These are phyloP conservation scores for Aspergillus campestris DNA, from an alignment of 495 filamentous ascomycete genomes.

Conservation along the genomic window DNA sequence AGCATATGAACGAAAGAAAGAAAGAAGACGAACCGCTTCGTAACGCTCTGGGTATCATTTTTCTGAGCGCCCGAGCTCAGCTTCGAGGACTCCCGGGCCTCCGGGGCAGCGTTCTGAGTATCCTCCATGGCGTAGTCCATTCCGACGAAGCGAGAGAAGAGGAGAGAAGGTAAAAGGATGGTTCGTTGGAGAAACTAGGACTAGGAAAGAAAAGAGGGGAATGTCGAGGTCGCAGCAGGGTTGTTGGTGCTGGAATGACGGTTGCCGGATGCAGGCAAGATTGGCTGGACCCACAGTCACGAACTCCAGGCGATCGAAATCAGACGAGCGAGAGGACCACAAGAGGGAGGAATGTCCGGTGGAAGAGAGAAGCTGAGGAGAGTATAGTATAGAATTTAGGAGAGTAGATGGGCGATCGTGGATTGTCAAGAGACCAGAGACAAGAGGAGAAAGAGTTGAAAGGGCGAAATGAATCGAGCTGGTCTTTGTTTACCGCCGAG, in stretches of 20 bases:
- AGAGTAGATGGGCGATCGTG: no score
- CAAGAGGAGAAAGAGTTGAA: no score
- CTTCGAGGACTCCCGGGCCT: slow-evolving; percentile 49
- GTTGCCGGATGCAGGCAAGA: slow-evolving; percentile 21
- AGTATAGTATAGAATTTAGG: no score
- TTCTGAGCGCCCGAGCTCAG: slow-evolving; percentile 47
- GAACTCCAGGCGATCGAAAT: slow-evolving; percentile 7
- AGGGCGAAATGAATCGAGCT: no score
- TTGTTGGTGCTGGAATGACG: slow-evolving; percentile 35
- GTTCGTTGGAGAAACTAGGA: not conserved
- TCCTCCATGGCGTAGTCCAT: slow-evolving; percentile 68
- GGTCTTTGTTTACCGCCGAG: no score
- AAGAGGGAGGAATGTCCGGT: no score
- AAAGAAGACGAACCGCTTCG: slow-evolving; percentile 55
- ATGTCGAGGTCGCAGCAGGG: slow-evolving; percentile 24
- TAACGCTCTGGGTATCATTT: slow-evolving; percentile 62
- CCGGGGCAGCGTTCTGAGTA: slow-evolving; percentile 61
- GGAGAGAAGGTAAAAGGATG: not conserved
- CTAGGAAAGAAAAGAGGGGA: slow-evolving; percentile 1
- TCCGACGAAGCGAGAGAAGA: slow-evolving; percentile 6
- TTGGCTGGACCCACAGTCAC: slow-evolving; percentile 20
- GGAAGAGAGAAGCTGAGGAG: no score
- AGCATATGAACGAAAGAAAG: not conserved
- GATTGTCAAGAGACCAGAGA: no score
- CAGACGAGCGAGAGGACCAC: not conserved